Evolutionary conservation across 495 filamentous ascomycete genomes (phyloP), one percentile per base, ranked within the genome.

Genomic region (Annulohypoxylon moriforme): DNA sequence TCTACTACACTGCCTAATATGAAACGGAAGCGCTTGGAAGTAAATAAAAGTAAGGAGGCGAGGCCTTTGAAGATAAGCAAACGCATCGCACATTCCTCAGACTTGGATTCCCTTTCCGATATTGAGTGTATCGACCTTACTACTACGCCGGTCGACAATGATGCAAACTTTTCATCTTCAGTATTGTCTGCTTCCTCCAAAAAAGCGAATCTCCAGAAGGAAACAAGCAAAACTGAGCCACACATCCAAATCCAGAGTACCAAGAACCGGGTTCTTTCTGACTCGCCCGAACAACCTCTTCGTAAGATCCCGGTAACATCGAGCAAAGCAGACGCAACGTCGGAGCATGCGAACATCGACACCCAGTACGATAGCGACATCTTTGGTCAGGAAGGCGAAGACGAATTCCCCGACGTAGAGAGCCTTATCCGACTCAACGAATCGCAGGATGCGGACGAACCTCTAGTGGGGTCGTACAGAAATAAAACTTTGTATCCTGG

Each of bases 121-220:
- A 55, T 80, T 31, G 81, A 83, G 14, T 81, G 68, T 50, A 77
- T 84, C 47, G 81, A 84, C 31, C 75, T 84, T 20, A 77, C 75
- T 0, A 67, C 56, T 9, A 6, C 20, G 0, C 22, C 29, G 11
- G 38, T 31, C 7, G 71, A 78, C 33, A 60, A 77, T 4, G 68
- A 65, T 18, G 34, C 18, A 16, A 47, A 24, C 36, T 18, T 10
- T n/a, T 46, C 20, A 7, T 9, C 40, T 0, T 36, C 31, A 10
- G 16, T 7, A 10, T 62, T 22, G 14, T 24, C 33, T 22, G 11
- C 13, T 29, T 34, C 8, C 42, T 25, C 14, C 3, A 40, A 42
- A 18, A 62, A 31, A 27, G n/a, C 1, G 8, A 31, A 38, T 14
- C 20, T 58, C 11, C 14, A 59, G 20, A 5, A 1, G 14, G 34